Evolutionary conservation across 1,139 yeast species (phyloP).

Genomic region (Suhomyces chickasaworum): DNA sequence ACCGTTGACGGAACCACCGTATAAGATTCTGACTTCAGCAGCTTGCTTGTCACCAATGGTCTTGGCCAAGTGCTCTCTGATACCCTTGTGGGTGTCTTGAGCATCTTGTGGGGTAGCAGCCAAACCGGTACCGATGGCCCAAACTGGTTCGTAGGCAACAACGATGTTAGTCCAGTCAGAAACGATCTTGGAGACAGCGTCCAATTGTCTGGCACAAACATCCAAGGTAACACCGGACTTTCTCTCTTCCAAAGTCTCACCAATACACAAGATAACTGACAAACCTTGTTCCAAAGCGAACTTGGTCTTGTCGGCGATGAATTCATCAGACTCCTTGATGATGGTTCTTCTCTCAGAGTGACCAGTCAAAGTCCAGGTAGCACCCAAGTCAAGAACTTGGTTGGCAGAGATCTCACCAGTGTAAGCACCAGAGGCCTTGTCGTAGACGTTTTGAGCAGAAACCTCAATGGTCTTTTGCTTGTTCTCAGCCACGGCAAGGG

Average conservation of each 20-base stretch:
- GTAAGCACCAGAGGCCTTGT: constrained; percentile 91
- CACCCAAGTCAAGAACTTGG: constrained; percentile 89
- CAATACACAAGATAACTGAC: constrained; percentile 92
- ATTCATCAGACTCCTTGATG: constrained; percentile 86
- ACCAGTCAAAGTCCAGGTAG: constrained; percentile 93
- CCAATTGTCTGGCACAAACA: constrained; percentile 87
- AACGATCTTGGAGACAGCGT: constrained; percentile 81
- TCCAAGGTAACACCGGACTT: constrained; percentile 82
- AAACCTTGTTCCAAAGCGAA: constrained; percentile 89
- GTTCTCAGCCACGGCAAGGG: constrained; percentile 68
- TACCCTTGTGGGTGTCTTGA: constrained; percentile 87
- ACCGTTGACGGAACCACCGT: constrained; percentile 99
- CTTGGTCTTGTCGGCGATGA: constrained; percentile 92
- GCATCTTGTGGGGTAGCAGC: constrained; percentile 99
- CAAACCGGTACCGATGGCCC: constrained; percentile 99
- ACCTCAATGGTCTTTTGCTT: constrained; percentile 73
- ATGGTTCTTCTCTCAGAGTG: constrained; percentile 99
- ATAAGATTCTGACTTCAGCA: constrained; percentile 80
- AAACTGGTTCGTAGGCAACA: constrained; percentile 98
- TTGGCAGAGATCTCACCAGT: constrained; percentile 95
- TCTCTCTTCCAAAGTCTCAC: constrained; percentile 96
- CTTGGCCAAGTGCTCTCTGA: constrained; percentile 78
- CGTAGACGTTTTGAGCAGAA: constrained; percentile 89
- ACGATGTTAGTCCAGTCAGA: constrained; percentile 92
- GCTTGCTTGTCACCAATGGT: constrained; percentile 82